phyloP scores from a whole-genome alignment of 73 alveolate genomes.

The Diophrys sp. region DNA sequence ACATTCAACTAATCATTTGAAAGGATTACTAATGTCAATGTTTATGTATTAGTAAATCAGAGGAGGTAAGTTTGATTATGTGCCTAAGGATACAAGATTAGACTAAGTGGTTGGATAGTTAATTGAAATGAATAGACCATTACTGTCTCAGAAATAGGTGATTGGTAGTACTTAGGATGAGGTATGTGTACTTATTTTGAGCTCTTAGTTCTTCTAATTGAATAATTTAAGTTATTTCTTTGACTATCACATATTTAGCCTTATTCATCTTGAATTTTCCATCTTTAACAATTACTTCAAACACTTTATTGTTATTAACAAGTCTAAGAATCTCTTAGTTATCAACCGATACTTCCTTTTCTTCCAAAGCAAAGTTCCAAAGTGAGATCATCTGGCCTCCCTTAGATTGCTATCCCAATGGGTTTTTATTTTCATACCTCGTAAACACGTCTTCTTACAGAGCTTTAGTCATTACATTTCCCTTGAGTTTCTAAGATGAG shows the following conservation, averaged over 20 bases:
- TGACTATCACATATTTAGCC: background rate
- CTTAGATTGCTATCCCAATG: background rate
- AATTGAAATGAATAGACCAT: background rate
- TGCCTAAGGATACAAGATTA: too few species aligned
- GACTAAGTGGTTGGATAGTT: too few species aligned
- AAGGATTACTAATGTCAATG: too few species aligned
- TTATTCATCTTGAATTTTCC: background rate
- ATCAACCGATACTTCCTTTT: background rate
- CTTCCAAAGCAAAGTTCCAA: background rate
- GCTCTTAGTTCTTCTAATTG: conserved; percentile 1
- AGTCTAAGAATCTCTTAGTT: background rate
- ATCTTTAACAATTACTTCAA: background rate
- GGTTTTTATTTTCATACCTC: too few species aligned
- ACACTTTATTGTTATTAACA: too few species aligned
- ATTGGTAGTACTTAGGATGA: background rate
- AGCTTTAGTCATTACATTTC: background rate
- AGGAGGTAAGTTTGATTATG: too few species aligned
- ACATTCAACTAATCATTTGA: too few species aligned
- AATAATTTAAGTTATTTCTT: background rate
- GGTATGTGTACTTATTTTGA: background rate
- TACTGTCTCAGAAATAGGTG: background rate
- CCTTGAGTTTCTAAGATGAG: background rate
- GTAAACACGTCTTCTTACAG: background rate
- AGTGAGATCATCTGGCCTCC: background rate
- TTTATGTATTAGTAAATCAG: too few species aligned